Base-by-base conservation (phyloP, 179 eudicot species). In the Corrigiola litoralis region DNA sequence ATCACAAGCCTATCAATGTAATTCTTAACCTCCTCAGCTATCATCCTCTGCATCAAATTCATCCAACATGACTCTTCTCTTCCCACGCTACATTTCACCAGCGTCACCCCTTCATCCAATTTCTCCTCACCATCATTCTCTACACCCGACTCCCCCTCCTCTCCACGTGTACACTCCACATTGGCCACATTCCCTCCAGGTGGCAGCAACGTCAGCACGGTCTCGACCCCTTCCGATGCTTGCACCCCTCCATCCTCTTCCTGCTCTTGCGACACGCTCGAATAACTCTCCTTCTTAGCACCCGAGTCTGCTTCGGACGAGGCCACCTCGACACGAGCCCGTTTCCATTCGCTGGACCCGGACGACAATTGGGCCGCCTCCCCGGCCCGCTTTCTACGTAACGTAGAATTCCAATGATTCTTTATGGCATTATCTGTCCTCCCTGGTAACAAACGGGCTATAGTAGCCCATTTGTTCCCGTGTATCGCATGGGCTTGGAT, bases 401-500 rank as follows among this genome's bases (percentile, higher is more conserved):
- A 74, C 3, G 86, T 79, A 5, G 86, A 81, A 52, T 86, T 81
- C 91, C 91, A 86, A 44, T 83, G 88, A 34, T 83, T 86, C 75
- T 86, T 86, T 14, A 86, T 77, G 0, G 87, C 85, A 17, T 86
- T 86, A 18, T 86, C 92, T 0, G 92, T 86, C 4, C 92, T 49
- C 0, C 92, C 92, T 0, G 87, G 88, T 52, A 87, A 69, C 7
- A 77, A 78, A 0, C 77, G 74, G 13, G 89, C 81, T 1, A 87
- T 87, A 2, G 86, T 79, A 24, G 94, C 85, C 94, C 94, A 87
- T 1, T 66, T 80, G 73, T 87, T 87, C 0, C 94, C 94, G 25
- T 82, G 79, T 7, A 63, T 17, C 0, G 74, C 66, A 55, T 84
- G 94, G 42, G 89, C 89, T 62, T 63, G 57, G 24, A 81, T 37